Evolutionary conservation across 257 asterid genomes (phyloP).

Genomic region (Solanum virginianum): DNA sequence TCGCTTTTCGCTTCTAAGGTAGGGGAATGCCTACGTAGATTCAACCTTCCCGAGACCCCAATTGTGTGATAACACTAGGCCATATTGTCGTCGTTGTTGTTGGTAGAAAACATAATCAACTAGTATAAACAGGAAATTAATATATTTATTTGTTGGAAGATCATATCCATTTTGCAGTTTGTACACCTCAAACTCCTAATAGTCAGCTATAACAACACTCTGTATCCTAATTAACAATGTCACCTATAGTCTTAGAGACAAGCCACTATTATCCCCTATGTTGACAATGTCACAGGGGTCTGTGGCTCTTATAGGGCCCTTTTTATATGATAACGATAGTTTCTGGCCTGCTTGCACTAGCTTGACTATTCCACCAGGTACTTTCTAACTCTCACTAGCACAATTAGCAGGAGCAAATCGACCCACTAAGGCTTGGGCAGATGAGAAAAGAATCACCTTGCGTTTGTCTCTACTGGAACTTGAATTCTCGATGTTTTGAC

Average conservation of each 20-base stretch:
- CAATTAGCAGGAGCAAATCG: not conserved
- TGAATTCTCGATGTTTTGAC: not conserved
- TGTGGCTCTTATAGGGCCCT: not conserved
- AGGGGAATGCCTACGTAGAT: no score
- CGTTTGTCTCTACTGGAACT: not conserved
- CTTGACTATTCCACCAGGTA: fast-evolving
- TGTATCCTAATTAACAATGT: not conserved
- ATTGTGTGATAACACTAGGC: no score
- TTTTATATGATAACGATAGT: not conserved
- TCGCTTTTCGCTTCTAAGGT: not conserved
- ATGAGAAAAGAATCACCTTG: not conserved
- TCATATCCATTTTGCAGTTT: not conserved
- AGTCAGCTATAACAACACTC: not conserved
- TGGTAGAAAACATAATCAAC: not conserved
- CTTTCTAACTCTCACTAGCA: not conserved
- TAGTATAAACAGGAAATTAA: not conserved
- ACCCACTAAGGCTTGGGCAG: not conserved
- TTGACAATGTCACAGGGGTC: not conserved
- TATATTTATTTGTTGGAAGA: not conserved
- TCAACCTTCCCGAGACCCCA: no score
- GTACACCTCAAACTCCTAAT: not conserved
- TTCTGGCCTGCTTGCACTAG: not conserved
- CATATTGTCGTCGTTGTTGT: no score
- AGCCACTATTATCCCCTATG: not conserved
- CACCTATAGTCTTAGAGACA: not conserved